Evolutionary conservation across 208 protist genomes (phyloP).

Genomic region (Polymyxa betae): DNA sequence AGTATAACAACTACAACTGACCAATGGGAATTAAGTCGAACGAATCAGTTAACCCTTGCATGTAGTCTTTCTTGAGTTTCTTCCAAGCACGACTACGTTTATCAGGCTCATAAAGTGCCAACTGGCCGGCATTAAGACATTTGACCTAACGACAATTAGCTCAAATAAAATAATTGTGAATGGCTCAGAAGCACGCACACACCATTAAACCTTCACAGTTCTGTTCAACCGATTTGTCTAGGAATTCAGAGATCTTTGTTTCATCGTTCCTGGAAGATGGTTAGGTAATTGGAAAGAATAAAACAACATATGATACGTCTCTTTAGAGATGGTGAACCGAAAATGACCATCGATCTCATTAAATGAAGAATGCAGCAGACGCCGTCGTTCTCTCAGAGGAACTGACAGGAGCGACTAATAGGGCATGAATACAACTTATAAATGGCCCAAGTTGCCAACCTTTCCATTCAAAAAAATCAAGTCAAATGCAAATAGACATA

Average conservation of each 20-base stretch:
- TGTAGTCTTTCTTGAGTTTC: constrained; percentile 94
- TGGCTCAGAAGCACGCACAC: no score
- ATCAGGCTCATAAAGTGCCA: constrained; percentile 90
- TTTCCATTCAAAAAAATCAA: constrained; percentile 95
- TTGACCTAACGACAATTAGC: constrained; percentile 82
- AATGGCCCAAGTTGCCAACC: neutral
- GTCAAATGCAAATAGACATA: constrained; percentile 98
- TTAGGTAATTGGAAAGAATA: constrained; percentile 25
- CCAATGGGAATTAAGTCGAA: constrained; percentile 98
- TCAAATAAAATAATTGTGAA: neutral
- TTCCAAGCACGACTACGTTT: constrained; percentile 94
- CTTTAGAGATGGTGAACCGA: no score
- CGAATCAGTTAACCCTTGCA: constrained; percentile 93
- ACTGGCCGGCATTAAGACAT: constrained; percentile 75
- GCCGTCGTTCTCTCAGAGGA: constrained; percentile 76
- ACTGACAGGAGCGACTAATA: neutral
- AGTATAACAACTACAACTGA: constrained; percentile 72
- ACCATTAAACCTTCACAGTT: constrained; percentile 95
- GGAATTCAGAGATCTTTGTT: constrained; percentile 89
- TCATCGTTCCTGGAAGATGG: constrained; percentile 79
- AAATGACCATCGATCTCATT: no score
- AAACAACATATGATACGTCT: neutral
- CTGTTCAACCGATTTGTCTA: constrained; percentile 82
- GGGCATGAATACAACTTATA: neutral
- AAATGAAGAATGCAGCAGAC: no score